A percentile compares a stretch with the other conserved stretches of the same genome.
These are phyloP conservation scores for Pseudognaphalium luteoalbum DNA, from an alignment of 129 eudicot species.

Conservation along the genomic window DNA sequence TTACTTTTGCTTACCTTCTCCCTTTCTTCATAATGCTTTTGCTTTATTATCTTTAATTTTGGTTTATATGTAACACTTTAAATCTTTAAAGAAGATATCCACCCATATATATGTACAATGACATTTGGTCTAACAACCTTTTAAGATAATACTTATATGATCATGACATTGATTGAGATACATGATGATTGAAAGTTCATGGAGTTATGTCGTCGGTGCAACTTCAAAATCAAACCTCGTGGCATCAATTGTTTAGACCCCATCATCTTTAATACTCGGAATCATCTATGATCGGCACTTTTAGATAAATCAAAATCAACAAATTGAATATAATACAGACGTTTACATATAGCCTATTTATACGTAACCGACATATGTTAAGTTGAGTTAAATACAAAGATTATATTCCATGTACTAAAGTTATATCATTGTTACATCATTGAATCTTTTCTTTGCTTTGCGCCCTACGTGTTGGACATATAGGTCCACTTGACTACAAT, in stretches of 20 bases:
- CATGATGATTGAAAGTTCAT: conserved; percentile 25
- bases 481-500: conserved; percentile 31
- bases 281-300: not conserved
- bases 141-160: conserved; percentile 4
- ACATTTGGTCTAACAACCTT: conserved; percentile 6
- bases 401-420: not conserved
- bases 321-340: not conserved
- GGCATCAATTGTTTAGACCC: conserved; percentile 19
- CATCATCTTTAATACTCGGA: not conserved
- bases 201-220: conserved; percentile 25
- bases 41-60: not conserved
- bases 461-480: conserved; percentile 23
- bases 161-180: conserved; percentile 11
- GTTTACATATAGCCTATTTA: not conserved
- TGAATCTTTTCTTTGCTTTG: conserved; percentile 23
- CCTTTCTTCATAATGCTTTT: conserved; percentile 8
- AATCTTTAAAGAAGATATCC: not conserved
- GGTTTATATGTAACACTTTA: not conserved
- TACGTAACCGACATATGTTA: not conserved
- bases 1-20: conserved; percentile 27
- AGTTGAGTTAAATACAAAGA: conserved; percentile 9
- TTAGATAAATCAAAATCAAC: conserved; percentile 13
- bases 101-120: not conserved
- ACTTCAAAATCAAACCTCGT: conserved; percentile 2
- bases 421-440: conserved; percentile 23